These are phyloP conservation scores for Yamadazyma dendronema DNA, from an alignment of 1,139 yeast species.

Conservation along the genomic window DNA sequence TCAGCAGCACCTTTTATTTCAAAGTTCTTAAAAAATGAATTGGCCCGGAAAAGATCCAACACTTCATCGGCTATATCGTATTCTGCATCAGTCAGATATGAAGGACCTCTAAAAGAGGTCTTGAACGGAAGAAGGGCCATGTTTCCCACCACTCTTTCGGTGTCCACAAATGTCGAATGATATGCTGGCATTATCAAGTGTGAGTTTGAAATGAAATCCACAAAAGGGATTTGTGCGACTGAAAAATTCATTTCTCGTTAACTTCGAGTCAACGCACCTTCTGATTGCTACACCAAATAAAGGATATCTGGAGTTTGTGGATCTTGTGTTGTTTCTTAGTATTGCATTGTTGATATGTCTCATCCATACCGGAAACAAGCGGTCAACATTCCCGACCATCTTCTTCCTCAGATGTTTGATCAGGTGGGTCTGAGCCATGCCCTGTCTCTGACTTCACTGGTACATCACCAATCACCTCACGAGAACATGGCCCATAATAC, in stretches of 20 bases:
- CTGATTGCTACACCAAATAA: too few species aligned
- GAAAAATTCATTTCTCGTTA: not conserved
- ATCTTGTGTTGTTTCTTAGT: too few species aligned
- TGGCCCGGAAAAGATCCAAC: slow-evolving; percentile 89
- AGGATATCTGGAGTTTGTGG: too few species aligned
- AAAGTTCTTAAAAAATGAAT: slow-evolving; percentile 92
- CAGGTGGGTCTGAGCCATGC: too few species aligned
- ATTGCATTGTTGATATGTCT: slow-evolving; percentile 6
- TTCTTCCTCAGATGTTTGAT: slow-evolving; percentile 33
- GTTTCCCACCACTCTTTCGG: slow-evolving; percentile 55
- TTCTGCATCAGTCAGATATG: slow-evolving; percentile 77
- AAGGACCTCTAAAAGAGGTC: slow-evolving; percentile 87
- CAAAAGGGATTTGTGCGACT: slow-evolving; percentile 1
- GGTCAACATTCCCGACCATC: slow-evolving; percentile 31
- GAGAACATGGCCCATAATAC: too few species aligned
- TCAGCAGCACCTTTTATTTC: slow-evolving; percentile 97
- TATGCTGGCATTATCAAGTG: slow-evolving; percentile 68
- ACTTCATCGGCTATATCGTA: slow-evolving; percentile 92
- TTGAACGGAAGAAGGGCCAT: slow-evolving; percentile 78
- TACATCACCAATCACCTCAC: too few species aligned
- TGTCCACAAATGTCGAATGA: slow-evolving; percentile 80
- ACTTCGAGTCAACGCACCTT: too few species aligned
- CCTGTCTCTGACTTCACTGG: not conserved
- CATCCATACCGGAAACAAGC: slow-evolving; percentile 11
- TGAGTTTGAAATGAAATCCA: not conserved